Percentiles rank a stretch among this genome's conserved stretches.
phyloP scores from a whole-genome alignment of 495 filamentous ascomycete species.

The Neurospora sp. region DNA sequence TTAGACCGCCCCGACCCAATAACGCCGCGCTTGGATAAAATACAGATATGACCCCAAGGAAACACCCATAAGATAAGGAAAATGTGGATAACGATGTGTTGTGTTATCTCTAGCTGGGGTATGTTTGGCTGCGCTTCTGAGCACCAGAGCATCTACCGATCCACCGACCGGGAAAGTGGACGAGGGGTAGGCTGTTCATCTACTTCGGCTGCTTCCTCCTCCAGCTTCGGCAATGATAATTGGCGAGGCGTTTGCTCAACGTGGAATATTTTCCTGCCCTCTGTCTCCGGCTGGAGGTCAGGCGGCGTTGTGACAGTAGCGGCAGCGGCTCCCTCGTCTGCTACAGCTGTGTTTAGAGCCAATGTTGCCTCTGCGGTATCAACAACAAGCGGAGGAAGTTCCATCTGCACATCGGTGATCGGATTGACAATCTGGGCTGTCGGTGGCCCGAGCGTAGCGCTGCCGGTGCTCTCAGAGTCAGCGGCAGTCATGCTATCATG shows the following conservation, averaged over 20 bases:
- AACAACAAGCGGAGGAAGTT: conserved; percentile 7
- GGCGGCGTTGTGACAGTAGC: conserved; percentile 20
- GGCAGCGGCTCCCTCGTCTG: conserved; percentile 12
- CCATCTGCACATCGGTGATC: conserved; percentile 18
- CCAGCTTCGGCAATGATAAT: not conserved
- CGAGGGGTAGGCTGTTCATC: conserved; percentile 27
- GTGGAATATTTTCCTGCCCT: not conserved
- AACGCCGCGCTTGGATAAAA: conserved; percentile 18
- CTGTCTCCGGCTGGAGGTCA: not conserved
- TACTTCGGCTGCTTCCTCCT: not conserved
- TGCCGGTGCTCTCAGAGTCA: conserved; percentile 26
- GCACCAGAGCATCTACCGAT: not conserved
- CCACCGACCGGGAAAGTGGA: conserved; percentile 7
- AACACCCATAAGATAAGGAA: not conserved
- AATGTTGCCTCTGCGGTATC: not conserved
- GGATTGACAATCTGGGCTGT: conserved; percentile 33
- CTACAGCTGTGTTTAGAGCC: not conserved
- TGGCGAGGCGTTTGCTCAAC: conserved; percentile 25
- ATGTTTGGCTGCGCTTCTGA: not conserved
- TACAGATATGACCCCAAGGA: not conserved
- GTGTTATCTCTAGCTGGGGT: not conserved
- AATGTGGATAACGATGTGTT: not conserved
- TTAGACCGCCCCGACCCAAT: conserved; percentile 1
- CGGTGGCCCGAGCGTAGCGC: conserved; percentile 20
- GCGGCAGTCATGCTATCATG: conserved; percentile 63